Base-by-base conservation (phyloP, 164 flowering plant genomes). In the Vitis amurensis region DNA sequence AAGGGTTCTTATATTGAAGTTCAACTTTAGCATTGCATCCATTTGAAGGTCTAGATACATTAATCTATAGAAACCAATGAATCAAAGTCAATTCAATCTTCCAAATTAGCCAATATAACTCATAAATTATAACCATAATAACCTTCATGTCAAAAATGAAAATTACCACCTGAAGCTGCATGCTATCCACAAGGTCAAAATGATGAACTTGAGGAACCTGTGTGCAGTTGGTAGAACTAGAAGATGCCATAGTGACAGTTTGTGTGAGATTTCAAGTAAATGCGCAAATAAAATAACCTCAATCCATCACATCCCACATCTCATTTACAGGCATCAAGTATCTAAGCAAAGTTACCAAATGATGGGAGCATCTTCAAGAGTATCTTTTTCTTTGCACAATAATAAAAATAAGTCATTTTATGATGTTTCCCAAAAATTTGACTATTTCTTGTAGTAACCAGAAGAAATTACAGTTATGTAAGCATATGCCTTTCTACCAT, bases 1-100 rank as follows among this genome's bases (percentile, higher is more conserved):
- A 71, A 66, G 79, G 74, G 66, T 83, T 80, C 27, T 50, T 78
- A 15, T 80, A 79, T 44, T 73, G 86, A 56, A 83, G 64, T 69
- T 77, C 84, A 16, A 79, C 59, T 67, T 74, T 81, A 11, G 68
- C 80, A 50, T 68, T 59, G 66, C 73, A 55, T 19, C 71, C 79
- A 59, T 64, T 72, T 27, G 77, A 72, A 67, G 70, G 73, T 53
- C 82, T 81, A 31, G 71, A 72, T 48, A 83, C 79, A 66, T 70
- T 73, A 48, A 81, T 78, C 84, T 83, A 71, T 31, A 68, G 72
- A 27, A 27, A n/a, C 1, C 61, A 71, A 62, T 44, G 13, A 49
- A 14, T 3, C 0, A 52, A 53, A 69, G 19, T 10, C 4, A 50
- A 58, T 58, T 58, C 30, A 58, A 8, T 58, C 29, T 16, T 61